Percentiles rank a stretch among this genome's conserved stretches.
These are phyloP conservation scores for Lithohypha guttulata DNA, from an alignment of 2,329 filamentous ascomycete genomes.

Conservation along the genomic window DNA sequence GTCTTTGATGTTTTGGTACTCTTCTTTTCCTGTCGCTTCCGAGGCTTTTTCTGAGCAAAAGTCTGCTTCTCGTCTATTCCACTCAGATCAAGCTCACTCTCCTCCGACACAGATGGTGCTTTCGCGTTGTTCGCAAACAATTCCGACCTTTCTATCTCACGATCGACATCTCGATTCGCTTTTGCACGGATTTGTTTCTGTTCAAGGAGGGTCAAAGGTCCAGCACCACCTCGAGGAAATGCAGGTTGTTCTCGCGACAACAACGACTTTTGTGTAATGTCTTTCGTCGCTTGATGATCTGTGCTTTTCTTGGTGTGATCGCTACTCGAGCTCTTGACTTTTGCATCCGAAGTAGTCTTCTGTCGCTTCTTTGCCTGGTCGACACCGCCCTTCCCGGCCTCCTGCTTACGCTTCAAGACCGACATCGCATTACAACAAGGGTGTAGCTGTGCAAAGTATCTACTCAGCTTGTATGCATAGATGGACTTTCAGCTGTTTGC, in stretches of 20 bases:
- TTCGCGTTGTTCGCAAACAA: slow-evolving; percentile 11
- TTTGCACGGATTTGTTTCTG: slow-evolving; percentile 94
- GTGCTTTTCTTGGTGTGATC: neutral
- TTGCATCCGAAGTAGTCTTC: slow-evolving; percentile 7
- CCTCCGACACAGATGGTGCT: slow-evolving; percentile 32
- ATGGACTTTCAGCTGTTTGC: too few species aligned
- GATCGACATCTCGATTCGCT: slow-evolving; percentile 81
- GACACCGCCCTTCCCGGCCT: slow-evolving; percentile 5
- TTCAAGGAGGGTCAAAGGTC: slow-evolving; percentile 81
- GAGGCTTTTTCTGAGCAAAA: slow-evolving; percentile 28
- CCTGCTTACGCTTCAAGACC: slow-evolving; percentile 17
- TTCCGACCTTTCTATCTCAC: slow-evolving; percentile 54
- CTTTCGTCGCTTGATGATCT: slow-evolving; percentile 1
- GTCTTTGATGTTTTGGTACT: slow-evolving; percentile 42
- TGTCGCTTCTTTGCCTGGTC: slow-evolving; percentile 7
- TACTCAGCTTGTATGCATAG: too few species aligned
- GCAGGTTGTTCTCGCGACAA: slow-evolving; percentile 62
- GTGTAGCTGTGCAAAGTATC: too few species aligned
- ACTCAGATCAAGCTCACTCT: slow-evolving; percentile 44
- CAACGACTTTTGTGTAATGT: slow-evolving; percentile 14
- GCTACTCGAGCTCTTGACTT: slow-evolving; percentile 3
- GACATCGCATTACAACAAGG: too few species aligned
- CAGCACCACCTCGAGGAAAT: slow-evolving; percentile 87
- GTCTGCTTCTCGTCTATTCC: slow-evolving; percentile 28
- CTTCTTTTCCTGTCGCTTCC: slow-evolving; percentile 28